Percentiles rank a stretch among this genome's conserved stretches.
These are phyloP conservation scores for Pleurostoma richardsiae DNA, from an alignment of 2,329 filamentous ascomycete species.

Conservation along the genomic window DNA sequence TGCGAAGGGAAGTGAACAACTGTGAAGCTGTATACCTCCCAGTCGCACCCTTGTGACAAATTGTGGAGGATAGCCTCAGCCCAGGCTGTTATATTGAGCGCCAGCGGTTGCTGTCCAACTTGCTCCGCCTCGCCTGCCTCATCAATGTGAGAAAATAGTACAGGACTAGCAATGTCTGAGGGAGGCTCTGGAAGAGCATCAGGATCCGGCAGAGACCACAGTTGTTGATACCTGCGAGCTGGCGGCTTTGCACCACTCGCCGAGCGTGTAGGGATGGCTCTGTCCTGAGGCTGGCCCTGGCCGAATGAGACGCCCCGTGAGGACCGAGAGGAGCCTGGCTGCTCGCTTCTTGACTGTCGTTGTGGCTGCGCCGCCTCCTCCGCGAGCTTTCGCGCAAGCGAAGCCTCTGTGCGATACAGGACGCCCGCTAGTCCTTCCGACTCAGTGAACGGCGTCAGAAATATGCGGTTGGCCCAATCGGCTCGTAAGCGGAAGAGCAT, in stretches of 20 bases:
- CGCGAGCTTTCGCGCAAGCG: conserved; percentile 42
- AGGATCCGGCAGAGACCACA: conserved; percentile 55
- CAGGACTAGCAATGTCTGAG: conserved; percentile 40
- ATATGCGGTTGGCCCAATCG: conserved; percentile 74
- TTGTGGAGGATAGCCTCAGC: conserved; percentile 71
- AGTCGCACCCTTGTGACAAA: conserved; percentile 71
- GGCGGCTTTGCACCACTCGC: conserved; percentile 30
- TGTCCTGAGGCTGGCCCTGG: conserved; percentile 39
- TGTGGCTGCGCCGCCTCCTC: conserved; percentile 44
- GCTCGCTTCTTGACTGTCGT: conserved; percentile 39
- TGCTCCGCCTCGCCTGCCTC: conserved; percentile 11
- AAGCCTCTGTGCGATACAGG: conserved; percentile 60
- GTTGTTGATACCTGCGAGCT: conserved; percentile 36
- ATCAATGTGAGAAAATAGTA: conserved; percentile 38
- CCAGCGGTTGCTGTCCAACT: conserved; percentile 24
- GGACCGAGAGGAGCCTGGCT: conserved; percentile 31
- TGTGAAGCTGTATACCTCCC: conserved; percentile 90
- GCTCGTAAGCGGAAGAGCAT: conserved; percentile 78
- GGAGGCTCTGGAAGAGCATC: conserved; percentile 47
- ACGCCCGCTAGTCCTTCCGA: conserved; percentile 67
- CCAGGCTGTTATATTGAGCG: conserved; percentile 62
- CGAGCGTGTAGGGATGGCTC: conserved; percentile 33
- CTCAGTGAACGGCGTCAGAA: conserved; percentile 65
- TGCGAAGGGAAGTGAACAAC: conserved; percentile 83
- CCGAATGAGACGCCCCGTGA: conserved; percentile 48